Conservation (phyloP, 768 basidiomycete genomes). For the Sporobolomyces phaffii region DNA sequence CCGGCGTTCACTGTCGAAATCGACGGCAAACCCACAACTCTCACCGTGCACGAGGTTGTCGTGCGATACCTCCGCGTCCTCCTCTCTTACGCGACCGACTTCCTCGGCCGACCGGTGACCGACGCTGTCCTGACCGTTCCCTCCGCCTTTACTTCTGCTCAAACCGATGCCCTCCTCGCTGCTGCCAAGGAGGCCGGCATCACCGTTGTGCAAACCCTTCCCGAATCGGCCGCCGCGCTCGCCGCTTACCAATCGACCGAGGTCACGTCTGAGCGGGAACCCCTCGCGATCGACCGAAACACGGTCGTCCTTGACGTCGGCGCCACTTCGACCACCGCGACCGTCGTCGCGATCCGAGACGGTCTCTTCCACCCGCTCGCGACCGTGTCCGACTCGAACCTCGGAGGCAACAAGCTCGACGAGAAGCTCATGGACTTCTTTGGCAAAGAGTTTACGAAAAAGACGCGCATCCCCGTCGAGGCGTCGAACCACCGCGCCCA, state of each 20-base stretch:
- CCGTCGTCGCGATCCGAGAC: constrained; percentile 62
- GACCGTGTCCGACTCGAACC: constrained; percentile 47
- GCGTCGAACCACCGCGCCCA: constrained; percentile 72
- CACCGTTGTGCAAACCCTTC: constrained; percentile 74
- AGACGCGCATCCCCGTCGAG: constrained; percentile 69
- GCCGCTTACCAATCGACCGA: constrained; percentile 48
- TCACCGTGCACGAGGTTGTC: constrained; percentile 76
- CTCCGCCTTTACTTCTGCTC: constrained; percentile 62
- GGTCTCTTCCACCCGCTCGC: constrained; percentile 67
- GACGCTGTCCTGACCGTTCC: constrained; percentile 83
- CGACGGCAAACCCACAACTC: constrained; percentile 52
- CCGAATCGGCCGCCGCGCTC: constrained; percentile 73
- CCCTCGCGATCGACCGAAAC: constrained; percentile 56
- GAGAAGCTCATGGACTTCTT: constrained; percentile 81
- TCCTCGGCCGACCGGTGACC: constrained; percentile 62
- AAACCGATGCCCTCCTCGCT: constrained; percentile 63
- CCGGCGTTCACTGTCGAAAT: constrained; percentile 54
- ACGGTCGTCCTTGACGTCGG: constrained; percentile 78
- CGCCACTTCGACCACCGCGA: constrained; percentile 62
- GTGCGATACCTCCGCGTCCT: constrained; percentile 79
- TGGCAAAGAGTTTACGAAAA: constrained; percentile 92
- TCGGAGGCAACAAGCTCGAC: constrained; percentile 70
- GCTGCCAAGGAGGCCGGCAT: constrained; percentile 77
- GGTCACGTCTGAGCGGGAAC: constrained; percentile 45
- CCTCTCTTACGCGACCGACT: constrained; percentile 79